A percentile compares a stretch with the other conserved stretches of the same genome.
Evolutionary conservation across 306 rosid genomes (phyloP).

Genomic region (Begonia fuchsioides): DNA sequence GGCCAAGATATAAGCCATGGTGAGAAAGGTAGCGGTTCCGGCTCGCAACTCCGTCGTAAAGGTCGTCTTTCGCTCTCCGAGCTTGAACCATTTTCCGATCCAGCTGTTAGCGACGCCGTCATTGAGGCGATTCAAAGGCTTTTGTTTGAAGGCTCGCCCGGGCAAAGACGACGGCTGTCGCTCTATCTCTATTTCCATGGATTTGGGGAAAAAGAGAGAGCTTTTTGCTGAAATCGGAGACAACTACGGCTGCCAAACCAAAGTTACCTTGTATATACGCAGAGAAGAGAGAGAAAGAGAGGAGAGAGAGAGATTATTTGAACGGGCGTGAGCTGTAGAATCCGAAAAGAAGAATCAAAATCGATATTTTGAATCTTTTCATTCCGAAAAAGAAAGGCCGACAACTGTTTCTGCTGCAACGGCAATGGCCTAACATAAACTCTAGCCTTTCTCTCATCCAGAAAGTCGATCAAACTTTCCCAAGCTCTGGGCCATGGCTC

Average conservation of each 20-base stretch:
- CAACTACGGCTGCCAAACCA: too few species aligned
- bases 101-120: conserved; percentile 28
- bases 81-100: conserved; percentile 63
- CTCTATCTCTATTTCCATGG: conserved; percentile 29
- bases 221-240: too few species aligned
- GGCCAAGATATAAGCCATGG: conserved; percentile 98
- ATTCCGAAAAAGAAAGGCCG: too few species aligned
- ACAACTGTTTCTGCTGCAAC: too few species aligned
- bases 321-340: too few species aligned
- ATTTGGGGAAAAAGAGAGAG: neutral
- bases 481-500: too few species aligned
- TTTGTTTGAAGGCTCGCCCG: conserved; percentile 7
- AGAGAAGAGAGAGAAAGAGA: neutral
- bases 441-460: too few species aligned
- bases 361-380: too few species aligned
- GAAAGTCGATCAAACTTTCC: too few species aligned
- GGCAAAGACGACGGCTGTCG: conserved; percentile 8
- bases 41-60: conserved; percentile 98
- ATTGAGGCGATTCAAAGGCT: conserved; percentile 45
- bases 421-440: too few species aligned
- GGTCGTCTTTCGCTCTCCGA: conserved; percentile 55
- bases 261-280: neutral
- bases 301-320: too few species aligned
- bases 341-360: too few species aligned
- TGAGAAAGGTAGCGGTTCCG: conserved; percentile 92